These are phyloP conservation scores for Penicillium longicatenatum DNA, from an alignment of 495 filamentous ascomycete species.

Conservation along the genomic window DNA sequence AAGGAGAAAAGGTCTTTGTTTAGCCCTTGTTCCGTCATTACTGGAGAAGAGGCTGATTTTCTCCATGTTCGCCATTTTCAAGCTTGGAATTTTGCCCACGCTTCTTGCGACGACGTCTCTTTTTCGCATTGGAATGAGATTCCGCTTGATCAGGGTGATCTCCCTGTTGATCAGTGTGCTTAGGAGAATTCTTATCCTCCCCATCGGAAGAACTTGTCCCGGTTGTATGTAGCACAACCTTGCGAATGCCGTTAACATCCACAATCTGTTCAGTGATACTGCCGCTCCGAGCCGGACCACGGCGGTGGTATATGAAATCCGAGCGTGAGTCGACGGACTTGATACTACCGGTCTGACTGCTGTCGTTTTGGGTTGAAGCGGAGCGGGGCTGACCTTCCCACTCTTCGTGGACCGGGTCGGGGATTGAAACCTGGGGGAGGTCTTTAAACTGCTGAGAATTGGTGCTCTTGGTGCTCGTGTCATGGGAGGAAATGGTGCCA, in stretches of 20 bases:
- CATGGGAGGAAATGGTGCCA: conserved; percentile 49
- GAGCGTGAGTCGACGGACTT: conserved; percentile 41
- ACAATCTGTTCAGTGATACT: conserved; percentile 88
- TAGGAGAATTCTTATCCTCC: conserved; percentile 21
- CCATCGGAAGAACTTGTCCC: conserved; percentile 52
- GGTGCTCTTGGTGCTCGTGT: conserved; percentile 26
- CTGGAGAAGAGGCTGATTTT: conserved; percentile 8
- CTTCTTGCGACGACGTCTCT: conserved; percentile 35
- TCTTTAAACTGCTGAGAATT: conserved; percentile 30
- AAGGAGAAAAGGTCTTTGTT: no score
- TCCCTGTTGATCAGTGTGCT: background rate
- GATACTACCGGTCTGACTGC: conserved; percentile 37
- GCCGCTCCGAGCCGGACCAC: conserved; percentile 69
- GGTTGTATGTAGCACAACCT: conserved; percentile 78
- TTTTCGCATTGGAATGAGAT: conserved; percentile 22
- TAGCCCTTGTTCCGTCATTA: background rate
- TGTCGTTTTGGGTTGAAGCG: conserved; percentile 19
- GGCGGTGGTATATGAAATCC: conserved; percentile 39
- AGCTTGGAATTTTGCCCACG: conserved; percentile 15
- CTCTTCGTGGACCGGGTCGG: conserved; percentile 42
- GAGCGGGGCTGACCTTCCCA: conserved; percentile 29
- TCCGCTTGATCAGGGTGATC: conserved; percentile 10
- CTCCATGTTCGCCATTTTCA: background rate
- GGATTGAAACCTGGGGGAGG: conserved; percentile 36
- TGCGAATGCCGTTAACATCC: conserved; percentile 78